phyloP scores from a whole-genome alignment of 2,329 filamentous ascomycete species.

The Oidium heveae region DNA sequence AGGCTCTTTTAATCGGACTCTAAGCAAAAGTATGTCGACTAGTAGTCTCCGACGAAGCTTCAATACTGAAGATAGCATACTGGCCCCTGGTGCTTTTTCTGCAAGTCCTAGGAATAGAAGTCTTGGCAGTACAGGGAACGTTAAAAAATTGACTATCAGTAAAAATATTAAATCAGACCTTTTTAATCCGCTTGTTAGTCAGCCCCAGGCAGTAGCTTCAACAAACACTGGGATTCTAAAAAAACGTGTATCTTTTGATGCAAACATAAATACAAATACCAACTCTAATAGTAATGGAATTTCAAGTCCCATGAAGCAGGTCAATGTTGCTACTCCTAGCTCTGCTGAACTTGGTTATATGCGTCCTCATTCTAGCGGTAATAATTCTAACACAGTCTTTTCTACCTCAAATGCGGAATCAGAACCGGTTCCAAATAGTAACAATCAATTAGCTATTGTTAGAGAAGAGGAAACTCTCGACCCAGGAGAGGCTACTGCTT shows the following conservation, averaged over 20 bases:
- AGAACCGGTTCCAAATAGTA: constrained; percentile 34
- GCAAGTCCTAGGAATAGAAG: constrained; percentile 36
- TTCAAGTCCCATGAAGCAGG: constrained; percentile 13
- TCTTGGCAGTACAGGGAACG: constrained; percentile 40
- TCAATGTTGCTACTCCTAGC: constrained; percentile 18
- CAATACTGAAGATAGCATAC: constrained; percentile 61
- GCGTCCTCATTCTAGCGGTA: constrained; percentile 20
- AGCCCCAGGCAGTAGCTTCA: constrained; percentile 12
- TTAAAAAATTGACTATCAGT: constrained; percentile 87
- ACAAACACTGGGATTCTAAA: constrained; percentile 24
- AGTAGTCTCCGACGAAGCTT: constrained; percentile 67
- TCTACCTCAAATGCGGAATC: constrained; percentile 31
- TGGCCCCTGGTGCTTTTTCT: constrained; percentile 67
- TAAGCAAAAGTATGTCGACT: constrained; percentile 72
- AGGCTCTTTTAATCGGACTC: constrained; percentile 30
- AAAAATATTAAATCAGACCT: constrained; percentile 54
- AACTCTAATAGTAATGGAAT: constrained; percentile 16
- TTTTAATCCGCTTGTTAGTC: constrained; percentile 31
- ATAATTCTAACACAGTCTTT: constrained; percentile 21
- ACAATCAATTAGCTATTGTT: constrained; percentile 56
- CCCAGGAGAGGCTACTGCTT: constrained; percentile 3
- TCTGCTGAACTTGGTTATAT: constrained; percentile 31
- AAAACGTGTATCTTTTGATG: constrained; percentile 85
- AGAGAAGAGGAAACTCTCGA: constrained; percentile 35
- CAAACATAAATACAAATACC: constrained; percentile 22